Evolutionary conservation across 768 basidiomycete species (phyloP).

Genomic region (Lanmaoa pseudosensibilis): DNA sequence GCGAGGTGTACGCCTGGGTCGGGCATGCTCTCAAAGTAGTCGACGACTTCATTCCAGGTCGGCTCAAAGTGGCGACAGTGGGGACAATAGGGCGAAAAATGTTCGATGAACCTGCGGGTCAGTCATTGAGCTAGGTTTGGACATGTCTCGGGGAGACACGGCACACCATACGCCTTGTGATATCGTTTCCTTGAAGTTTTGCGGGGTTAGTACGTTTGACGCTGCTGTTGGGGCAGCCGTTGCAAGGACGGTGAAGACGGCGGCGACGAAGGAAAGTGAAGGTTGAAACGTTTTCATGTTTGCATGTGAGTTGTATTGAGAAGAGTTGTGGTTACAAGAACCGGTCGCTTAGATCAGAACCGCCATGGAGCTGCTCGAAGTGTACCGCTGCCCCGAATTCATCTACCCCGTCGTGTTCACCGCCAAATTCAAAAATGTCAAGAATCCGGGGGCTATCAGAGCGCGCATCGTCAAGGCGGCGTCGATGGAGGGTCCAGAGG

Average conservation of each 20-base stretch:
- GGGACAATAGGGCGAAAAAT: conserved; percentile 82
- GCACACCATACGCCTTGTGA: conserved; percentile 59
- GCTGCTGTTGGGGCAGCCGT: conserved; percentile 37
- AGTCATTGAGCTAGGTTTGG: not conserved
- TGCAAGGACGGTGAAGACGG: conserved; percentile 31
- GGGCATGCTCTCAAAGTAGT: conserved; percentile 45
- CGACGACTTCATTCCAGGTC: conserved; percentile 73
- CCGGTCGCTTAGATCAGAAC: conserved; percentile 8
- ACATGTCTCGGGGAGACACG: no score
- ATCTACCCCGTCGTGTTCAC: conserved; percentile 48
- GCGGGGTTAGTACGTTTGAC: conserved; percentile 48
- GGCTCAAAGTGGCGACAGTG: conserved; percentile 82
- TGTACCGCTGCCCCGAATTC: conserved; percentile 56
- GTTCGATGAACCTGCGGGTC: conserved; percentile 67
- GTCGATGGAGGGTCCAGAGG: conserved; percentile 53
- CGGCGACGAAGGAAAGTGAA: conserved; percentile 31
- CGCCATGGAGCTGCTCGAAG: conserved; percentile 46
- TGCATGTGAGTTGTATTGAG: conserved; percentile 4
- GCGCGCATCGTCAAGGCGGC: conserved; percentile 72
- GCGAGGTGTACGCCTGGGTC: conserved; percentile 56
- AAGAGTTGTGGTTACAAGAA: not conserved
- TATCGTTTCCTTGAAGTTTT: conserved; percentile 55
- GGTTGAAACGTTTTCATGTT: not conserved
- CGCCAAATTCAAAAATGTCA: conserved; percentile 66
- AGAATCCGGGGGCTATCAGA: conserved; percentile 60